Percentiles rank a stretch among this genome's conserved stretches.
phyloP scores from a whole-genome alignment of 2,329 filamentous ascomycete species.

The Xenoacremonium recifei region DNA sequence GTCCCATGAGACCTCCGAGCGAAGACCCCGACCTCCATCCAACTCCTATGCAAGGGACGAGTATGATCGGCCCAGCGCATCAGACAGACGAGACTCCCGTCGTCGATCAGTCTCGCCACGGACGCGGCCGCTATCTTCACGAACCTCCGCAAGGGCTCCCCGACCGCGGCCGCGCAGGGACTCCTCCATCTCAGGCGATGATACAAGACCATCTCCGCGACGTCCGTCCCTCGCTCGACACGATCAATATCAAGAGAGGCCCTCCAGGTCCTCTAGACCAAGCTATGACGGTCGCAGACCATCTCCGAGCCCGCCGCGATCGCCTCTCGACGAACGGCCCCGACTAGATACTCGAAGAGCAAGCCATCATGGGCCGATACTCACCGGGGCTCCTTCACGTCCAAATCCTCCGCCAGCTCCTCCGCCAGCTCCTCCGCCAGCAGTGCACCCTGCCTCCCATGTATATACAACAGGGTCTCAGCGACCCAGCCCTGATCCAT shows the following conservation, averaged over 20 bases:
- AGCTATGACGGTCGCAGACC: not conserved
- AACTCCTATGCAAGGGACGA: conserved; percentile 11
- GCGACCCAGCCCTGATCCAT: not conserved
- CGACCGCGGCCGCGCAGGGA: conserved; percentile 18
- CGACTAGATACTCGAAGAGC: conserved; percentile 4
- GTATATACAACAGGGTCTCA: not conserved
- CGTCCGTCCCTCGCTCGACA: conserved; percentile 8
- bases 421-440: not conserved
- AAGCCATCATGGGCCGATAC: conserved; percentile 1
- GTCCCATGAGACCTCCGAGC: conserved; percentile 17
- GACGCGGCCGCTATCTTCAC: conserved; percentile 7
- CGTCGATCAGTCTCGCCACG: conserved; percentile 15
- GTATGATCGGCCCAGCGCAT: not conserved
- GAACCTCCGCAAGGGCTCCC: conserved; percentile 3
- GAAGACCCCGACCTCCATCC: conserved; percentile 9
- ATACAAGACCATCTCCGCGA: conserved; percentile 16
- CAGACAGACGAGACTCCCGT: not conserved
- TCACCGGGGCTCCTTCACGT: conserved; percentile 6
- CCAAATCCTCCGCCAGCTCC: too few species aligned
- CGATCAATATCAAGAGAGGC: not conserved
- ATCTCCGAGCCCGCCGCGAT: conserved; percentile 9
- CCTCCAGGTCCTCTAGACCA: not conserved
- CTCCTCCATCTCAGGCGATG: conserved; percentile 21
- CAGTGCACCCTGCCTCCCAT: not conserved
- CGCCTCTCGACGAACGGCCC: conserved; percentile 5